A percentile compares a stretch with the other conserved stretches of the same genome.
phyloP scores from a whole-genome alignment of 1,284 basidiomycete species.

The Leccinum pachyderme region DNA sequence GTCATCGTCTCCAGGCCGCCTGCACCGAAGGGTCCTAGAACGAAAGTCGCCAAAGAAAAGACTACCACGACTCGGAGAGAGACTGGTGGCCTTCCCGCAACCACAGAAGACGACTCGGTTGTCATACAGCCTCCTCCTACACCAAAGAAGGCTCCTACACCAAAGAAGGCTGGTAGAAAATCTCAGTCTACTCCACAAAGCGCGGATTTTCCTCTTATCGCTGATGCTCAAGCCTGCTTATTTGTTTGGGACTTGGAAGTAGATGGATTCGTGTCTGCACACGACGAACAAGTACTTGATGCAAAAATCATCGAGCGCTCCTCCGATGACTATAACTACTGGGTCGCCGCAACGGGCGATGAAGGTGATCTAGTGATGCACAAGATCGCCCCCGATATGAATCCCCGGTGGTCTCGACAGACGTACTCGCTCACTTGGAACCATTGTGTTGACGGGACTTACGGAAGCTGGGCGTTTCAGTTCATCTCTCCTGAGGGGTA shows the following conservation, averaged over 20 bases:
- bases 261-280: slow-evolving; percentile 59
- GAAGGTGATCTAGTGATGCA: slow-evolving; percentile 58
- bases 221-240: slow-evolving; percentile 51
- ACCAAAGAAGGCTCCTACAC: slow-evolving; percentile 13
- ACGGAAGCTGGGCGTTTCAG: slow-evolving; percentile 83
- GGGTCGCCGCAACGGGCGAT: slow-evolving; percentile 57
- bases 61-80: slow-evolving; percentile 14
- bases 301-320: slow-evolving; percentile 65
- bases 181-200: slow-evolving; percentile 11
- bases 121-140: slow-evolving; percentile 6
- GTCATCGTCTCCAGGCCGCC: slow-evolving; percentile 37
- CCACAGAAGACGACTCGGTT: slow-evolving; percentile 2
- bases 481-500: slow-evolving; percentile 65
- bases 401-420: slow-evolving; percentile 64
- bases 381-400: slow-evolving; percentile 68
- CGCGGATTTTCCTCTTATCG: slow-evolving; percentile 34
- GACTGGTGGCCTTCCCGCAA: slow-evolving; percentile 10
- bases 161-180: slow-evolving; percentile 15
- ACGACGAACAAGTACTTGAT: slow-evolving; percentile 64
- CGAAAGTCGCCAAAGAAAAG: slow-evolving; percentile 25
- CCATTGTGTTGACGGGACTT: slow-evolving; percentile 56
- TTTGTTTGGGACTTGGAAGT: slow-evolving; percentile 73
- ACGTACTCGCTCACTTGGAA: slow-evolving; percentile 86
- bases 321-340: slow-evolving; percentile 53
- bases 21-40: slow-evolving; percentile 26